phyloP scores from a whole-genome alignment of 1,139 yeast genomes.

The Yamadazyma sp. region DNA sequence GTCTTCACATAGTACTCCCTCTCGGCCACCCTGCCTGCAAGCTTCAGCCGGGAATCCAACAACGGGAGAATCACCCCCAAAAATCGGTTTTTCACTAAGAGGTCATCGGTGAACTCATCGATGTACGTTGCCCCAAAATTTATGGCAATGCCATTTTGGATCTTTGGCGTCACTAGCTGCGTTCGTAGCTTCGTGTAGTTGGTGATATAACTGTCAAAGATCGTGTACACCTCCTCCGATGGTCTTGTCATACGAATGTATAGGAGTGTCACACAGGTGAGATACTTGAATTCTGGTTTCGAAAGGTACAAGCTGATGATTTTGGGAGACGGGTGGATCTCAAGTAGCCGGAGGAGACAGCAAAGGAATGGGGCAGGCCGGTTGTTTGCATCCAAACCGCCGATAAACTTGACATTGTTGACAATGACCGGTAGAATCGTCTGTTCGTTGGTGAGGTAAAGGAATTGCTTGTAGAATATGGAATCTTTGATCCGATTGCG shows the following conservation, averaged over 20 bases:
- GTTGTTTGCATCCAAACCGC: constrained; percentile 48
- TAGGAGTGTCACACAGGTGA: constrained; percentile 59
- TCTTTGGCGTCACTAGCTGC: constrained; percentile 25
- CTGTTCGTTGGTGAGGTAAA: constrained; percentile 58
- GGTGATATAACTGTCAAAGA: constrained; percentile 51
- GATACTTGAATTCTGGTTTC: constrained; percentile 61
- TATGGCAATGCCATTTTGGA: constrained; percentile 26
- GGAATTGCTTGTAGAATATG: constrained; percentile 64
- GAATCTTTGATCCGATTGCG: constrained; percentile 70
- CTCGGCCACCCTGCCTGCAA: constrained; percentile 32
- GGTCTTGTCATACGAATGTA: constrained; percentile 54
- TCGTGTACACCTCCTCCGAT: constrained; percentile 44
- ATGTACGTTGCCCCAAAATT: constrained; percentile 41
- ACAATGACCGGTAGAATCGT: constrained; percentile 39
- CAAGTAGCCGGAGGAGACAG: constrained; percentile 60
- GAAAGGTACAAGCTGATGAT: constrained; percentile 51
- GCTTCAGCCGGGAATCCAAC: constrained; percentile 35
- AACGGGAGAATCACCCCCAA: constrained; percentile 65
- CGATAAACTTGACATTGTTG: constrained; percentile 46
- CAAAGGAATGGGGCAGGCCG: constrained; percentile 67
- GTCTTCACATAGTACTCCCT: constrained; percentile 28
- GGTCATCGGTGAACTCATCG: constrained; percentile 61
- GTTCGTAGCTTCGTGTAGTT: constrained; percentile 55
- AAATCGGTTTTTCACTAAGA: constrained; percentile 51
- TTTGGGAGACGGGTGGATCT: constrained; percentile 58